Evolutionary conservation across 2,329 filamentous ascomycete species (phyloP), one percentile per base, ranked within the genome.

Genomic region (Fusarium odoratissimum): DNA sequence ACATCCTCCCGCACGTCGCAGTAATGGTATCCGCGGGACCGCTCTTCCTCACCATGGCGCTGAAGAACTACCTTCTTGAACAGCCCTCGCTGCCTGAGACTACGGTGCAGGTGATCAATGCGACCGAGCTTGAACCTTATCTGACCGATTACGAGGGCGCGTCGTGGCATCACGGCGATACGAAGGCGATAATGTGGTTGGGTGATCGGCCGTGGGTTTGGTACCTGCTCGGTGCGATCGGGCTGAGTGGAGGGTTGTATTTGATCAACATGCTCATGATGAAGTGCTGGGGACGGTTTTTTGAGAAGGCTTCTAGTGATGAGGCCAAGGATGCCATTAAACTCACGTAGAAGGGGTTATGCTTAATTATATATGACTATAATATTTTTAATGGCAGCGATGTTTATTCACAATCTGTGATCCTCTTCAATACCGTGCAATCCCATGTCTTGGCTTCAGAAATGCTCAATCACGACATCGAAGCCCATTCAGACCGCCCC

Each of bases 1-100:
- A 42, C 80, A 91, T 69, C 88, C 91, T 21, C 55, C 84, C 84
- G 1, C 94, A 95, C 80, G 91, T 93, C 77, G 93, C 91, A 30
- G 91, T 95, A 76, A 95, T 95, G 93, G 91, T 92, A 51, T 91
- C 90, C 14, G 93, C 93, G 0, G 93, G 93, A 0, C 93, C 93
- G 1, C 84, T 95, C 35, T 95, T 94, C 83, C 82, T 95, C 49
- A 93, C 90, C 62, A 88, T 95, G 44, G 88, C 93, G 67, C 93
- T 92, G 91, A 90, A 92, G 78, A 90, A 93, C 80, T 95, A 93
- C 80, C 90, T 90, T 80, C 85, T 86, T 38, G 82, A 84, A 23
- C 83, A 83, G 46, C 86, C 82, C 16, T 71, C 70, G 4, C 67
- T 80, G 51, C 78, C 79, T 8, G 64, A 74, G 19, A 64, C 71